Percentiles rank a stretch among this genome's conserved stretches.
These are phyloP conservation scores for Crinitomyces ghanaensis DNA, from an alignment of 805 yeast species.

Conservation along the genomic window DNA sequence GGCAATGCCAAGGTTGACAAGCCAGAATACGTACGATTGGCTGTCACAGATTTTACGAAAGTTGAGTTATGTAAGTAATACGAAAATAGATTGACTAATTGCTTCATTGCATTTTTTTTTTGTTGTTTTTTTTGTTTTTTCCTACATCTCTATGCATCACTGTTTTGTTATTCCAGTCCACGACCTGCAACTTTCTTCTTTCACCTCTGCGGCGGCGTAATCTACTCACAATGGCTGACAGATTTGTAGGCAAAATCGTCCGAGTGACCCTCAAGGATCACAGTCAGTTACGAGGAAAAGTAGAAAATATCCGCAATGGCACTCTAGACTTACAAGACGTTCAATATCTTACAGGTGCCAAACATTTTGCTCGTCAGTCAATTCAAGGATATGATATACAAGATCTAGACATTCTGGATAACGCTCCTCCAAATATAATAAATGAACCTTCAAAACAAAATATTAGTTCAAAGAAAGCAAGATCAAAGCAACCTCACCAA, in stretches of 20 bases:
- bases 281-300: conserved; percentile 13
- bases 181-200: no score
- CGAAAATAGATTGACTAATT: background rate
- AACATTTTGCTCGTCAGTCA: no score
- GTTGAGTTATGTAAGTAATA: no score
- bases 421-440: conserved; percentile 5
- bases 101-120: background rate
- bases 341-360: no score
- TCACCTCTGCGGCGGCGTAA: no score
- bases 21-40: no score
- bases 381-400: conserved; percentile 13
- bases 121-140: background rate
- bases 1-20: no score
- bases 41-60: no score
- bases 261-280: conserved; percentile 15
- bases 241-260: conserved; percentile 16
- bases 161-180: background rate
- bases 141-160: no score
- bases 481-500: no score
- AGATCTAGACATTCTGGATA: conserved; percentile 16
- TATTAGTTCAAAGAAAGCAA: no score
- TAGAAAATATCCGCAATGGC: conserved; percentile 13
- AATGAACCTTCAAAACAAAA: no score
- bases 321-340: conserved; percentile 11
- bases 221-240: conserved; percentile 13